A percentile compares a stretch with the other conserved stretches of the same genome.
Conservation (phyloP, 805 yeast genomes). For the Candida ipomoeae region DNA sequence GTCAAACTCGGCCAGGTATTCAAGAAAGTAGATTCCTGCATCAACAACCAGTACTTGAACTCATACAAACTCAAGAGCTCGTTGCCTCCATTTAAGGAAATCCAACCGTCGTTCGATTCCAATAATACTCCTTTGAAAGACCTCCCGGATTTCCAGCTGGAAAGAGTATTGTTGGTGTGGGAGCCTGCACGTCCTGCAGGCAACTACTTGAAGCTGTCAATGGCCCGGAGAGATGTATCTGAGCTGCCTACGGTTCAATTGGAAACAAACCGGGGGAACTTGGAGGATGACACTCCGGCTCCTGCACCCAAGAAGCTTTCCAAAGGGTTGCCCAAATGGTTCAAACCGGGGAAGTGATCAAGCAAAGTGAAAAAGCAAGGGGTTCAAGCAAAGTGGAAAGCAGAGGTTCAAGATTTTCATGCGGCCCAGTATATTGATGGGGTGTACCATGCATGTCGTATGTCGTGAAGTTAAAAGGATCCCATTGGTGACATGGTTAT, state of each 20-base stretch:
- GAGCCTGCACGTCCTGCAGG: conserved; percentile 22
- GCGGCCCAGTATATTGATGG: not conserved
- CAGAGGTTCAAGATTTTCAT: not conserved
- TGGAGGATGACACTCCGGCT: conserved; percentile 20
- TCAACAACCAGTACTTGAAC: conserved; percentile 26
- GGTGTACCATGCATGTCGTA: too few species aligned
- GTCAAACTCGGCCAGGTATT: conserved; percentile 35
- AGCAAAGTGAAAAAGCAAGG: not conserved
- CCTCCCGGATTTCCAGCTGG: conserved; percentile 29
- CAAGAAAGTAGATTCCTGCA: conserved; percentile 32
- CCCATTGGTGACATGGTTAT: too few species aligned
- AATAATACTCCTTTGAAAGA: conserved; percentile 26
- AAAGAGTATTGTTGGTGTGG: conserved; percentile 35
- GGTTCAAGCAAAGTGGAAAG: not conserved
- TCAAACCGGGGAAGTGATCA: conserved; percentile 7
- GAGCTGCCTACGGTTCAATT: conserved; percentile 36
- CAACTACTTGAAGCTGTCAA: conserved; percentile 24
- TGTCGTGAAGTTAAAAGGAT: too few species aligned
- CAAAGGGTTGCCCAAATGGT: conserved; percentile 18
- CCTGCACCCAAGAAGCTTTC: not conserved
- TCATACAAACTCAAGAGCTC: conserved; percentile 31
- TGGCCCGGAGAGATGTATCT: conserved; percentile 20
- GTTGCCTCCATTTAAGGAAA: conserved; percentile 35
- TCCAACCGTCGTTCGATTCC: conserved; percentile 24
- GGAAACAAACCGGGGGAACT: conserved; percentile 28